Base-by-base conservation (phyloP, 176 grass and related monocot species). In the Puya raimondii region DNA sequence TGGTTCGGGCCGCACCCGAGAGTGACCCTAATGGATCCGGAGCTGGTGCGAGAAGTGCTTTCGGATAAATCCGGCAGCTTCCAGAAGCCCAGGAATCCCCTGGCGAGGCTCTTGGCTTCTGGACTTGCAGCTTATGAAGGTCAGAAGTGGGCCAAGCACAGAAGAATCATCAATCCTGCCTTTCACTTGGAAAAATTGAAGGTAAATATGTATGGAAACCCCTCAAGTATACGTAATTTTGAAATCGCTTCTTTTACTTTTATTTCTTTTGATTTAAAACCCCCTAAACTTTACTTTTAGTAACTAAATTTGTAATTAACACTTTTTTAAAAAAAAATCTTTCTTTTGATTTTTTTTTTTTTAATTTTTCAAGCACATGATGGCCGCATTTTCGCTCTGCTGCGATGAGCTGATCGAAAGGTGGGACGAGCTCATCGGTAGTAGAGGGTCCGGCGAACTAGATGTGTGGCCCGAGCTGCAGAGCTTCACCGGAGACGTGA, bases 151-250 rank as follows among this genome's bases (percentile, higher is more conserved):
- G 76, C 23, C 20, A 66, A 63, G 12, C 87, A 96, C 33, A 53
- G 91, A 4, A 96, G 70, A 70, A 90, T 96, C 10, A 64, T 96
- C 49, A 90, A 80, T 54, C 87, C 75, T 13, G 87, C 84, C 7
- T 96, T 96, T 74, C 91, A 90, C 75, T 12, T 83, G 27, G 84
- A 96, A 7, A 96, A 85, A 54, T 59, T 90, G 6, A 90, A 96
- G 84, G 82, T 87, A 20, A 0, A 9, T 54, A n/a, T n/a, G 4
- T 54, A 54, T 16, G 15, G 51, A 58, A 58, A 58, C 15, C n/a
- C 15, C 12, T 17, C 9, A 12, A 59, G 18, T 20, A 18, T 17
- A 59, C 5, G 0, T n/a, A 54, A 56, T 14, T 56, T n/a, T n/a
- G 12, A 13, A 10, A 4, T n/a, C 1, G 12, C 33, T 7, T 4